Conservation (phyloP, 352 stramenopile genomes). For the Phytophthora chlamydospora region DNA sequence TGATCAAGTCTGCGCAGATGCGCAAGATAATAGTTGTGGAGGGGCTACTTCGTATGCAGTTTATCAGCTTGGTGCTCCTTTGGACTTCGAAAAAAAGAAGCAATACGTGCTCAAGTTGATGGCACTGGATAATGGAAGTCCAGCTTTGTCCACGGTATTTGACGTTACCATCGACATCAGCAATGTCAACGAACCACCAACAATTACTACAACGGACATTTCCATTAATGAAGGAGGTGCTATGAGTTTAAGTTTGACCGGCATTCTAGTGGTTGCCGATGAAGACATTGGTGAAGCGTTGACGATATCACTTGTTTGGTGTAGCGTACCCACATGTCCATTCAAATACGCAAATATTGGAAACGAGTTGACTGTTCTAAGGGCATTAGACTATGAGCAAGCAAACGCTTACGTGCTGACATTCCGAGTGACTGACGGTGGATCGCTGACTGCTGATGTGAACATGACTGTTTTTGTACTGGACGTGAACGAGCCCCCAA, state of each 20-base stretch:
- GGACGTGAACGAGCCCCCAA: constrained; percentile 56
- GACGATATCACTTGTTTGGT: constrained; percentile 10
- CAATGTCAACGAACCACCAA: constrained; percentile 32
- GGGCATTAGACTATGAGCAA: constrained; percentile 30
- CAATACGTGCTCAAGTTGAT: constrained; percentile 16
- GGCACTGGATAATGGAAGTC: constrained; percentile 24
- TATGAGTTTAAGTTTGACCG: constrained; percentile 15
- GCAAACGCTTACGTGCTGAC: constrained; percentile 20
- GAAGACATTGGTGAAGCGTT: constrained; percentile 20
- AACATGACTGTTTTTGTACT: constrained; percentile 47
- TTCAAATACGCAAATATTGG: constrained; percentile 9
- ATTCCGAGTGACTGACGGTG: constrained; percentile 42
- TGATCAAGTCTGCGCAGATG: constrained; percentile 18
- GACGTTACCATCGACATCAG: constrained; percentile 20
- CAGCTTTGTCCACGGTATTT: constrained; percentile 17
- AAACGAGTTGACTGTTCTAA: constrained; percentile 9
- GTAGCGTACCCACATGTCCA: constrained; percentile 14
- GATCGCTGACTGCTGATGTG: constrained; percentile 19
- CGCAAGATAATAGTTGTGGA: constrained; percentile 26
- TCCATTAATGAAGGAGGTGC: constrained; percentile 20
- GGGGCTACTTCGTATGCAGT: constrained; percentile 25
- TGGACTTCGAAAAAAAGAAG: constrained; percentile 32
- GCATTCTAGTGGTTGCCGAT: constrained; percentile 11
- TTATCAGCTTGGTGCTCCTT: constrained; percentile 26
- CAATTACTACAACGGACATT: constrained; percentile 10